Base-by-base conservation (phyloP, 2,329 filamentous ascomycete species). In the Leptographium lundbergii region DNA sequence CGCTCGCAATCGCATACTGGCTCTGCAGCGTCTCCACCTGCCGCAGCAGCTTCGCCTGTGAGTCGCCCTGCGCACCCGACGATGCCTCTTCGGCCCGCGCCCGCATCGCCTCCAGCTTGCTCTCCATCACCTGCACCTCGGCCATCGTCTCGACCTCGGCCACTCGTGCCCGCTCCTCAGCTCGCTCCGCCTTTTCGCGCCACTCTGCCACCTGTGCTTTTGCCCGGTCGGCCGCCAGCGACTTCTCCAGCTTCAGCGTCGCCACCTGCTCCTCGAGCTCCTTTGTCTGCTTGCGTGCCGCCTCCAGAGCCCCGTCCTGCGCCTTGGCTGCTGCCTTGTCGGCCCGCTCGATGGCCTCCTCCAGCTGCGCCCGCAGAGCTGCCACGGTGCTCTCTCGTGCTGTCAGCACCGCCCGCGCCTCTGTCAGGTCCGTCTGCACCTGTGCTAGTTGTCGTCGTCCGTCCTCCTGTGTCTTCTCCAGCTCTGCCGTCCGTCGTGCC, bases 11-110 rank as follows among this genome's bases (percentile, higher is more conserved):
- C 0, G 91, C 85, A 72, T 99, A 96, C 70, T 99, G 95, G 7
- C 89, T 94, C 71, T 99, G 94, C 45, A 99, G 74, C 0, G 89
- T 96, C 74, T 99, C 94, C 58, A 99, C 88, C 72, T 99, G 95
- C 48, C 94, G 85, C 51, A 97, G 77, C 48, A 97, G 77, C 70
- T 96, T 97, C 51, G 88, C 88, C 66, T 95, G 91, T 0, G 88
- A 84, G 68, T 96, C 89, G 17, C 91, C 88, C 6, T 85, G 84
- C 17, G 84, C 84, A 19, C 89, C 88, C 3, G 91, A 92, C 1
- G 91, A 91, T 0, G 85, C 89, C 71, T 99, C 94, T 73, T 99
- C 94, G 1, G 89, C 90, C 36, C 88, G 82, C 22, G 85, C 82
- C 59, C 94, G 86, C 73, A 96, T 85, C 10, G 88, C 83, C 72